Base-by-base conservation (phyloP, 768 basidiomycete species). In the Phaffia tasmanica region DNA sequence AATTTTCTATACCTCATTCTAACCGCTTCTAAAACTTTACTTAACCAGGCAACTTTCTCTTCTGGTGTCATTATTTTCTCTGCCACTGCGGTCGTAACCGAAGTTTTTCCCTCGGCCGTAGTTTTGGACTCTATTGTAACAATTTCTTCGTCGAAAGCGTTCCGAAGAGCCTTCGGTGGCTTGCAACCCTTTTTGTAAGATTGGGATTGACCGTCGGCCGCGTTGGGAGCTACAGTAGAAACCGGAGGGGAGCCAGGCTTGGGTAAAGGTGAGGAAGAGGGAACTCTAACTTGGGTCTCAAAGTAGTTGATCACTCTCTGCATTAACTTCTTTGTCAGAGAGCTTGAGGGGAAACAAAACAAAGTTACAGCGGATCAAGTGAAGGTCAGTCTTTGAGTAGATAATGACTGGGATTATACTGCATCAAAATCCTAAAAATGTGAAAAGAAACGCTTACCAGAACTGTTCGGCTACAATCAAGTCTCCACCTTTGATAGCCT, bases 231-330 rank as follows among this genome's bases (percentile, higher is more conserved):
- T 23, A 5, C 30, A 6, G 18, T 42, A 46, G n/a, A 11, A n/a
- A 53, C 55, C 51, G 49, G 19, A 51, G 18, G 61, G 25, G 6
- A 32, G 62, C 29, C 46, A 25, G 63, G 54, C 14, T 29, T 32
- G 7, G 23, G 46, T 57, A 42, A 25, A 25, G 46, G 23, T 16
- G n/a, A 42, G 42, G 64, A 30, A 19, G 72, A 67, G 0, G 79
- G 78, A 0, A 78, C 76, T 27, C 86, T 85, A 42, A 97, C 85
- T 80, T 97, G 95, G 0, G 87, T 88, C 69, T 97, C 91, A 74
- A 98, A 97, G 75, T 89, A 92, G 74, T 89, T 89, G 58, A 87
- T 88, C 54, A 95, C 88, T 49, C 94, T 86, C 63, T 89, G 85
- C 82, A 94, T 88, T 48, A 98, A 80, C 73, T 88, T 89, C 75